These are phyloP conservation scores for Corynespora cassiicola DNA, from an alignment of 2,329 filamentous ascomycete species.

Conservation along the genomic window DNA sequence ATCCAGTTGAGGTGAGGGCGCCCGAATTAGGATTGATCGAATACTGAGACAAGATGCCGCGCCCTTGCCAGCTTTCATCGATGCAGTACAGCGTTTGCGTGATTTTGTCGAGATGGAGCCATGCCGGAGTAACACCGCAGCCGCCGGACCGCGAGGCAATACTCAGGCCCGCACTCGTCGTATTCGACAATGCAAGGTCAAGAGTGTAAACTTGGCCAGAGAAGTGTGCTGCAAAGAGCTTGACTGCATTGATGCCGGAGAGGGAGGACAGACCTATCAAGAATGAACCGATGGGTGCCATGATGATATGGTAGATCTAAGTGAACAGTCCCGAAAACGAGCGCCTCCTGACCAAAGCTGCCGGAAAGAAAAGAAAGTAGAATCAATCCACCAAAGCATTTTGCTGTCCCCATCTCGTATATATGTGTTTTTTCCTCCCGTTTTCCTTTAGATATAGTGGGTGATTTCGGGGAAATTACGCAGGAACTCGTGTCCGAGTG, in stretches of 20 bases:
- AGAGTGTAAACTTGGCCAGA: slow-evolving; percentile 6
- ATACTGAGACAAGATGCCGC: slow-evolving; percentile 5
- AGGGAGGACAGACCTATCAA: slow-evolving; percentile 10
- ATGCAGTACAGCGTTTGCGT: slow-evolving; percentile 9
- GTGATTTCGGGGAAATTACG: too few species aligned
- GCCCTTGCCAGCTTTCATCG: slow-evolving; percentile 11
- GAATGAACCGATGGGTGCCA: slow-evolving; percentile 9
- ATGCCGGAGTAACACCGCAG: slow-evolving; percentile 11
- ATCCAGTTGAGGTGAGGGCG: slow-evolving; percentile 18
- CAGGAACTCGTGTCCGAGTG: too few species aligned
- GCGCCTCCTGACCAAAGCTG: too few species aligned
- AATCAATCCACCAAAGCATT: too few species aligned
- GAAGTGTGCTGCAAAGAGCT: slow-evolving; percentile 4
- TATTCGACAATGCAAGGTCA: slow-evolving; percentile 1
- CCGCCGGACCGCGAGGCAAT: slow-evolving; percentile 4
- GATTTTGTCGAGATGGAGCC: slow-evolving; percentile 7
- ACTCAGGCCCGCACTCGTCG: slow-evolving; percentile 3
- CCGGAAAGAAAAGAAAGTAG: too few species aligned
- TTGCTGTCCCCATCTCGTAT: too few species aligned
- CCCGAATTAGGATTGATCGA: slow-evolving; percentile 10
- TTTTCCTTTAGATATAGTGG: too few species aligned
- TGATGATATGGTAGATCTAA: too few species aligned
- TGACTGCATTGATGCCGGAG: slow-evolving; percentile 6
- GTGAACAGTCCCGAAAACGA: too few species aligned
- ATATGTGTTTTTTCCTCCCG: too few species aligned